phyloP scores from a whole-genome alignment of 805 yeast genomes.

The Cyberlindnera mycetangii region DNA sequence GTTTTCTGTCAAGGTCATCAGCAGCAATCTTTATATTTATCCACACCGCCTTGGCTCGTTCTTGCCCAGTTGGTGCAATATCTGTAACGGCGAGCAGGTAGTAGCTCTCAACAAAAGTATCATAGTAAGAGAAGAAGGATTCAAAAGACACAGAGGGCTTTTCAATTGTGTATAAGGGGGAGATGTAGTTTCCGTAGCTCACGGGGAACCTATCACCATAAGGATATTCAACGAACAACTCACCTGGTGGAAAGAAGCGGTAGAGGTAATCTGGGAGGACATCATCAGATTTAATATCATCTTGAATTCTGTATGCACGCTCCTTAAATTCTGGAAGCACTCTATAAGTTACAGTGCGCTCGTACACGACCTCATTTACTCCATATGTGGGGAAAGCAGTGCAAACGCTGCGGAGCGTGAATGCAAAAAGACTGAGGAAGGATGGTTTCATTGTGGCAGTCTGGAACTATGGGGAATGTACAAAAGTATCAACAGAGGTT shows the following conservation, averaged over 20 bases:
- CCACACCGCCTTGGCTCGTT: conserved; percentile 20
- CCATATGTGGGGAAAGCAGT: background rate
- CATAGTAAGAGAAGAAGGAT: conserved; percentile 15
- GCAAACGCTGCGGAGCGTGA: background rate
- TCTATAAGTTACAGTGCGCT: conserved; percentile 9
- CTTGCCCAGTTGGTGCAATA: conserved; percentile 10
- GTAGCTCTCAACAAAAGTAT: conserved; percentile 4
- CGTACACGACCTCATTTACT: background rate
- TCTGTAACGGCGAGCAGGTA: conserved; percentile 21
- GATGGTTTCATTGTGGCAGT: background rate
- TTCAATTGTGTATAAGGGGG: conserved; percentile 17
- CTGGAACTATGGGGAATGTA: too few relatives aligned
- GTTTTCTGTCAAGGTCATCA: conserved; percentile 1
- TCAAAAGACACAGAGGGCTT: conserved; percentile 15
- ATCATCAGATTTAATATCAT: background rate
- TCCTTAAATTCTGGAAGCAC: conserved; percentile 9
- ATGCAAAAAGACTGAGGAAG: background rate
- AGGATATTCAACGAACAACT: conserved; percentile 13
- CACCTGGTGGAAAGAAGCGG: conserved; percentile 22
- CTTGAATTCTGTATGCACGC: conserved; percentile 3
- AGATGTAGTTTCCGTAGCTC: conserved; percentile 20
- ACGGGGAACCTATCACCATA: conserved; percentile 12
- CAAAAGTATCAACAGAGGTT: too few relatives aligned
- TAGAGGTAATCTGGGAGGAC: conserved; percentile 12
- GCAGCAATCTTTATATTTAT: conserved; percentile 14